A percentile compares a stretch with the other conserved stretches of the same genome.
Evolutionary conservation across 2,329 filamentous ascomycete genomes (phyloP).

Genomic region (Lachnellula occidentalis): DNA sequence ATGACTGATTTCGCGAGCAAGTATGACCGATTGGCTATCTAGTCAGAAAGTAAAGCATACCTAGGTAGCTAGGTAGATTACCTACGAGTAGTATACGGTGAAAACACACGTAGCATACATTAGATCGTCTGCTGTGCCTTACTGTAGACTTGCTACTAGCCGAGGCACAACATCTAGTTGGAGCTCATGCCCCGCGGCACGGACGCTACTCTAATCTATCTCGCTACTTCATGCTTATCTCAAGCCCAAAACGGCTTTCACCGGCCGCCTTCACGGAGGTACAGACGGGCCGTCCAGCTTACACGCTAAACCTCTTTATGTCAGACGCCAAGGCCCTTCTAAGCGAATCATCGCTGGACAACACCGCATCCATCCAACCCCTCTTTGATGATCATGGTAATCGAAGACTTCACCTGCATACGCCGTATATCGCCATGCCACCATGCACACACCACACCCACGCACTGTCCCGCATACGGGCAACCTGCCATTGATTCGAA

Average conservation of each 20-base stretch:
- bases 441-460: too few species aligned
- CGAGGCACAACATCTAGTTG: too few species aligned
- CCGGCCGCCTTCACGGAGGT: not conserved
- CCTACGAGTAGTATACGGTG: not conserved
- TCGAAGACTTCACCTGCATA: not conserved
- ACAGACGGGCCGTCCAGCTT: not conserved
- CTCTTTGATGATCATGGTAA: not conserved
- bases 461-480: too few species aligned
- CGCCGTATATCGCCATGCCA: too few species aligned
- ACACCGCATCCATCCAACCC: not conserved
- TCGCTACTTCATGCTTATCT: not conserved
- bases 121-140: too few species aligned
- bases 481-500: too few species aligned
- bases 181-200: too few species aligned
- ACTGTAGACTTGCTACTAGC: too few species aligned
- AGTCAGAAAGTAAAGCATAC: not conserved
- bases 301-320: not conserved
- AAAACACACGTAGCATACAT: not conserved
- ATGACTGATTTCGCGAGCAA: not conserved
- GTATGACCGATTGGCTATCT: not conserved
- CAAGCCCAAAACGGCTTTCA: not conserved
- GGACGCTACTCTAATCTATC: too few species aligned
- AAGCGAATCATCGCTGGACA: conserved; percentile 6
- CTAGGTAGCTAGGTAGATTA: not conserved
- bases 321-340: not conserved